Percentiles rank a stretch among this genome's conserved stretches.
Evolutionary conservation across 1,139 yeast genomes (phyloP).

Genomic region (Lodderomyces elongisporus): DNA sequence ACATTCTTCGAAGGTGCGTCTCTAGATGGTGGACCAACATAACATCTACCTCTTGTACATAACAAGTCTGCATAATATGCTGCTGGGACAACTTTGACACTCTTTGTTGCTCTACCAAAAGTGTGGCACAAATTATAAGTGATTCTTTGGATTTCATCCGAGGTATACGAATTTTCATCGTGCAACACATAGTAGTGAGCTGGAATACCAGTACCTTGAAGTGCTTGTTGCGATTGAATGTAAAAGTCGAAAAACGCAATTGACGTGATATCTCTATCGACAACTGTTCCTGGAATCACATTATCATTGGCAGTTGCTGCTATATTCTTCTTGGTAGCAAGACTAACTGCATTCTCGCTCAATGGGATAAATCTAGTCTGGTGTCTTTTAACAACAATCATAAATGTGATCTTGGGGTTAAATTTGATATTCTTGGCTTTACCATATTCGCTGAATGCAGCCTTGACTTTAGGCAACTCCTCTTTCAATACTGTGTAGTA

Average conservation of each 20-base stretch:
- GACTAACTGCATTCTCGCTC: constrained; percentile 9
- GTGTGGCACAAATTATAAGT: constrained; percentile 14
- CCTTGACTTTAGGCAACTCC: constrained; percentile 11
- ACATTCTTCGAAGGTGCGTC: constrained; percentile 4
- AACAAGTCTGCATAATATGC: constrained; percentile 14
- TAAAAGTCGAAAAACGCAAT: constrained; percentile 13
- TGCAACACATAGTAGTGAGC: constrained; percentile 14
- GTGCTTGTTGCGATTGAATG: constrained; percentile 13
- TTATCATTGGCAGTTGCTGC: constrained; percentile 12
- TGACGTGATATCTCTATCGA: constrained; percentile 11
- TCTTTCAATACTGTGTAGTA: constrained; percentile 12
- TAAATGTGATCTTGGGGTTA: constrained; percentile 11
- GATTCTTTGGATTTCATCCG: constrained; percentile 11
- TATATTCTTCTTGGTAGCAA: constrained; percentile 7
- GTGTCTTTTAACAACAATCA: constrained; percentile 14
- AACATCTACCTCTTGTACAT: constrained; percentile 13
- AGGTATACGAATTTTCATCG: constrained; percentile 11
- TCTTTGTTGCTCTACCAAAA: constrained; percentile 14
- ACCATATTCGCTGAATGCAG: constrained; percentile 11
- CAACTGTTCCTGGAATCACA: constrained; percentile 13
- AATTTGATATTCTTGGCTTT: constrained; percentile 7
- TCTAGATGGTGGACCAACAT: constrained; percentile 7
- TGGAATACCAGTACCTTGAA: constrained; percentile 14
- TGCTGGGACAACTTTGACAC: constrained; percentile 13
- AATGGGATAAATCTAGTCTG: constrained; percentile 13